phyloP scores from a whole-genome alignment of 192 early-diverging fungal species.

The Podila horticola region DNA sequence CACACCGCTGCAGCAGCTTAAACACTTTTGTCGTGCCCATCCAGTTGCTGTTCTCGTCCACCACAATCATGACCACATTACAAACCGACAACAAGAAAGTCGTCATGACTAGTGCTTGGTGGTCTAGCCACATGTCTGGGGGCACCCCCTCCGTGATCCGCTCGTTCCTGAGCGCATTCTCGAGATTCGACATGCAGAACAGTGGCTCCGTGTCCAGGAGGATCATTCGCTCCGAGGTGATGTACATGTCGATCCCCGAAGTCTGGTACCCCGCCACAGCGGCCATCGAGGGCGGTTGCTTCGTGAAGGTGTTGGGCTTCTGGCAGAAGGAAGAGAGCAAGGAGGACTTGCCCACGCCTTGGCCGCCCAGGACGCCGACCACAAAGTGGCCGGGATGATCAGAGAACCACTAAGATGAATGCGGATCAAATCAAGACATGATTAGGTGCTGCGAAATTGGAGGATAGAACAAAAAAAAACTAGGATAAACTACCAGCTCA shows the following conservation, averaged over 20 bases:
- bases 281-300: constrained; percentile 43
- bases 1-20: constrained; percentile 28
- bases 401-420: constrained; percentile 45
- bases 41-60: constrained; percentile 30
- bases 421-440: neutral
- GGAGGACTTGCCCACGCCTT: constrained; percentile 72
- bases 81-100: constrained; percentile 72
- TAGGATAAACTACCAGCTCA: too few species aligned
- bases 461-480: neutral
- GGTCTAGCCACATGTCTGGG: constrained; percentile 55
- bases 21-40: constrained; percentile 13
- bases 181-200: constrained; percentile 54
- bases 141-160: constrained; percentile 46
- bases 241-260: constrained; percentile 69
- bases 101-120: constrained; percentile 60
- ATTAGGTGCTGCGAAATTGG: neutral
- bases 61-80: constrained; percentile 71
- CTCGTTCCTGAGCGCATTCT: constrained; percentile 51
- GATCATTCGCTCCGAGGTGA: constrained; percentile 71
- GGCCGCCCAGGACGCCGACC: constrained; percentile 72
- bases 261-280: constrained; percentile 58
- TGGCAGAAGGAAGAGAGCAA: constrained; percentile 66
- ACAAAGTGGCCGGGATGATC: constrained; percentile 77
- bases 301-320: constrained; percentile 36
- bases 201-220: constrained; percentile 72